phyloP scores from a whole-genome alignment of 2,329 filamentous ascomycete genomes.

The Neonectria faginata region DNA sequence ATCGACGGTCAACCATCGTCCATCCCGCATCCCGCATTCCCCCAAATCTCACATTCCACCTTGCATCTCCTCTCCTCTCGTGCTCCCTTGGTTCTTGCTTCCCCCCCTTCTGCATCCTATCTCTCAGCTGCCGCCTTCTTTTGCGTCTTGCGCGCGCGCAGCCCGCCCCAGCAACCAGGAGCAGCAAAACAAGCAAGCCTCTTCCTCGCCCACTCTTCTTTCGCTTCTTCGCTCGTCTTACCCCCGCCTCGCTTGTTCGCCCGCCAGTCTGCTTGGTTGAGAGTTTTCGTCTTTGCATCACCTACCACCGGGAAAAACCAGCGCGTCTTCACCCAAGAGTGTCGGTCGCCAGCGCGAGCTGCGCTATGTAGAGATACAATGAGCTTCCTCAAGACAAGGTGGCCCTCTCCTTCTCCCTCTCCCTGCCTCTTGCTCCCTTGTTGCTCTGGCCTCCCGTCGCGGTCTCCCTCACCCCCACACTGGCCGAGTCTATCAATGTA shows the following conservation, averaged over 20 bases:
- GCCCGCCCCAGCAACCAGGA: conserved; percentile 14
- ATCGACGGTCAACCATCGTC: conserved; percentile 2
- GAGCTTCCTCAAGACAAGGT: conserved; percentile 61
- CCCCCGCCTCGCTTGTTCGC: conserved; percentile 11
- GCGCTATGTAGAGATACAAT: conserved; percentile 55
- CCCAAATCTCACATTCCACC: conserved; percentile 25
- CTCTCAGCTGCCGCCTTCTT: conserved; percentile 4
- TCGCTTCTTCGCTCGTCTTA: conserved; percentile 13
- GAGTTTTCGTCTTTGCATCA: conserved; percentile 14
- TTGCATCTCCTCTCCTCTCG: conserved; percentile 23
- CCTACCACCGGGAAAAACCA: background rate
- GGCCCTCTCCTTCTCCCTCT: conserved; percentile 39
- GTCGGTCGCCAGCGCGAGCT: conserved; percentile 42
- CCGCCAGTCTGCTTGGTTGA: conserved; percentile 20
- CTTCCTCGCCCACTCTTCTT: conserved; percentile 14
- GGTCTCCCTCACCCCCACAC: conserved; percentile 7
- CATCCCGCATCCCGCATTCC: conserved; percentile 12
- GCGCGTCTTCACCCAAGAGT: conserved; percentile 14
- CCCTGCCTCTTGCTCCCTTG: conserved; percentile 5
- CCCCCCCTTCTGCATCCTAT: conserved; percentile 5
- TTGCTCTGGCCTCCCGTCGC: background rate
- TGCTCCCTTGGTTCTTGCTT: conserved; percentile 4
- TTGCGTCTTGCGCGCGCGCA: conserved; percentile 18
- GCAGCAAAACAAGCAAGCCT: conserved; percentile 17
- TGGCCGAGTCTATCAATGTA: conserved; percentile 7